phyloP scores from a whole-genome alignment of 2,329 filamentous ascomycete genomes.

The Penicillium hordei region DNA sequence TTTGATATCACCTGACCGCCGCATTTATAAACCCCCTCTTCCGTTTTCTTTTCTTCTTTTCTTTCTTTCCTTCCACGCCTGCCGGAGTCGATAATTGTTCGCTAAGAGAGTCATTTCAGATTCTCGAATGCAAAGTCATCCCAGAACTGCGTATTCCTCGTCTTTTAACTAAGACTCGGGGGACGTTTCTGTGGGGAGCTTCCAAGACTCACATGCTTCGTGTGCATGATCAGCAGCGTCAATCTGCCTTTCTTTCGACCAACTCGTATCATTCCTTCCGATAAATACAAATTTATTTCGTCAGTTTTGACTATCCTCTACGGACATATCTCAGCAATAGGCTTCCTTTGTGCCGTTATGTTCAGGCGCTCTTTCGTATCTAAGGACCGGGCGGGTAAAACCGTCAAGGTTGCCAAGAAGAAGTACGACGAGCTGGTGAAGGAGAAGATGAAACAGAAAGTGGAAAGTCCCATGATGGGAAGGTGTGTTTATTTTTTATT shows the following conservation, averaged over 20 bases:
- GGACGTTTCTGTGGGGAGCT: constrained; percentile 46
- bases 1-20: constrained; percentile 31
- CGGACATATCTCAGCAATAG: constrained; percentile 35
- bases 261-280: constrained; percentile 42
- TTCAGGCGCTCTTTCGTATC: constrained; percentile 90
- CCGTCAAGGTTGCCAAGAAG: constrained; percentile 75
- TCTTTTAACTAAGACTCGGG: constrained; percentile 34
- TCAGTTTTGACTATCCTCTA: constrained; percentile 50
- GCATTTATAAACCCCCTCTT: constrained; percentile 29
- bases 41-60: constrained; percentile 39
- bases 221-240: constrained; percentile 54
- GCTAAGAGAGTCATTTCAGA: constrained; percentile 30
- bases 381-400: constrained; percentile 84
- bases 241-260: constrained; percentile 34
- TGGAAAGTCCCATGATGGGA: constrained; percentile 60
- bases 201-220: constrained; percentile 53
- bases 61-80: constrained; percentile 51
- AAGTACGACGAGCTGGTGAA: constrained; percentile 74
- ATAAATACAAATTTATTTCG: constrained; percentile 39
- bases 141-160: constrained; percentile 29
- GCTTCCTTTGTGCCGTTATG: constrained; percentile 58
- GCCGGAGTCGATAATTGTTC: constrained; percentile 43
- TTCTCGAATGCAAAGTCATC: constrained; percentile 52
- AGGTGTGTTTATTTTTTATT: constrained; percentile 38
- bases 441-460: constrained; percentile 82